A percentile compares a stretch with the other conserved stretches of the same genome.
Evolutionary conservation across 345 rosid genomes (phyloP).

Genomic region (Populus pruinosa): DNA sequence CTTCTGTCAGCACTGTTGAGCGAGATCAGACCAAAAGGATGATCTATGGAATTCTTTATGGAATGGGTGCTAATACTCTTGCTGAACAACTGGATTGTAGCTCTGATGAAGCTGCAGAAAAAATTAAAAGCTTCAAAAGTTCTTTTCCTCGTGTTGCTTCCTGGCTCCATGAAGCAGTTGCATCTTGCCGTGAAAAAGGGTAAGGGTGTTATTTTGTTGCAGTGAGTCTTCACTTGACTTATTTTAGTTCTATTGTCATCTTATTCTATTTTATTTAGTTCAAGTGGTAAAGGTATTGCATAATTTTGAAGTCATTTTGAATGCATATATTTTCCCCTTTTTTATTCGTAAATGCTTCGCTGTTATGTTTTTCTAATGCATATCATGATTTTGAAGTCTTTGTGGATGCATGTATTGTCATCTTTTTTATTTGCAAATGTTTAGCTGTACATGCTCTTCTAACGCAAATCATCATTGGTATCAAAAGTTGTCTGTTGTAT

Average conservation of each 20-base stretch:
- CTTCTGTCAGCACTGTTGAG: conserved; percentile 53
- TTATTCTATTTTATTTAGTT: no score
- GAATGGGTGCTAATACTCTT: conserved; percentile 92
- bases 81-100: conserved; percentile 84
- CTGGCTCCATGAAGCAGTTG: conserved; percentile 72
- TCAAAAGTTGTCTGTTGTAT: no score
- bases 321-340: no score
- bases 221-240: background rate
- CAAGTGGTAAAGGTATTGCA: no score
- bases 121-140: conserved; percentile 75
- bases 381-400: background rate
- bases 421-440: background rate
- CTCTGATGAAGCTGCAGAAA: conserved; percentile 76
- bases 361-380: background rate
- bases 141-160: conserved; percentile 79
- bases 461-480: background rate
- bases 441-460: background rate
- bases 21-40: conserved; percentile 89
- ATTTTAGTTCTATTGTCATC: no score
- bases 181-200: conserved; percentile 77
- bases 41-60: conserved; percentile 95
- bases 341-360: background rate
- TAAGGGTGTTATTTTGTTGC: conserved; percentile 11
- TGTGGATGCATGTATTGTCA: no score
- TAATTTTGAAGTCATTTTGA: no score